A percentile compares a stretch with the other conserved stretches of the same genome.
phyloP scores from a whole-genome alignment of 75 land plant genomes.

The Cryptomeria japonica region DNA sequence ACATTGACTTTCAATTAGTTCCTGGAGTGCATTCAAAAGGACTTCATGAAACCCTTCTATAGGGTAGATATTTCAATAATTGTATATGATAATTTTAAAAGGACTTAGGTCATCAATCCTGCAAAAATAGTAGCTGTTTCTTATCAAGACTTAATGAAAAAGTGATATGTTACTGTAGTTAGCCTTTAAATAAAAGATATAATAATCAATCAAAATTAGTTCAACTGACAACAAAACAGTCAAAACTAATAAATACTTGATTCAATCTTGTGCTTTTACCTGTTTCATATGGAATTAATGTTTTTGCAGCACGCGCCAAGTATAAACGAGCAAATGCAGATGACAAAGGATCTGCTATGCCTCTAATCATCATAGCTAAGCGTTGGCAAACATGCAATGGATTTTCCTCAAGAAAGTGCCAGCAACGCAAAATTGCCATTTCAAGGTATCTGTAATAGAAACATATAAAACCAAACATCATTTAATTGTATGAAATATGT shows the following conservation, averaged over 20 bases:
- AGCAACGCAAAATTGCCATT: conserved; percentile 72
- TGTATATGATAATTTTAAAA: neutral
- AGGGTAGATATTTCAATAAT: neutral
- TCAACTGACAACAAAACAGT: neutral
- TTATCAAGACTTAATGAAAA: neutral
- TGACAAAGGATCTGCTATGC: conserved; percentile 82
- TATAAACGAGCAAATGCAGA: conserved; percentile 81
- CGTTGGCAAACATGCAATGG: conserved; percentile 44
- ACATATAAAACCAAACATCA: neutral
- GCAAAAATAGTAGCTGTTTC: neutral
- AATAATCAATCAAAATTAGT: neutral
- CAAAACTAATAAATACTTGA: neutral
- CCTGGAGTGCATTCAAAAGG: neutral
- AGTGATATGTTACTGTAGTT: neutral
- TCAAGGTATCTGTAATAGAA: conserved; percentile 69
- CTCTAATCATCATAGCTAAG: conserved; percentile 74
- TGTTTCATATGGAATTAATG: conserved; percentile 40
- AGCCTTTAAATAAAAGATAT: neutral
- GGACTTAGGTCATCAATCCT: neutral
- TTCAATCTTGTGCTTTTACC: conserved; percentile 32
- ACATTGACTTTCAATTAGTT: neutral
- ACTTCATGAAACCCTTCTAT: neutral
- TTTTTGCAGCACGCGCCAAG: conserved; percentile 55
- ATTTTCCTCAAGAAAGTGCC: conserved; percentile 67
- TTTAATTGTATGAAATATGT: neutral